These are phyloP conservation scores for Cryptosporidium baileyi DNA, from an alignment of 169 alveolate genomes.

Conservation along the genomic window DNA sequence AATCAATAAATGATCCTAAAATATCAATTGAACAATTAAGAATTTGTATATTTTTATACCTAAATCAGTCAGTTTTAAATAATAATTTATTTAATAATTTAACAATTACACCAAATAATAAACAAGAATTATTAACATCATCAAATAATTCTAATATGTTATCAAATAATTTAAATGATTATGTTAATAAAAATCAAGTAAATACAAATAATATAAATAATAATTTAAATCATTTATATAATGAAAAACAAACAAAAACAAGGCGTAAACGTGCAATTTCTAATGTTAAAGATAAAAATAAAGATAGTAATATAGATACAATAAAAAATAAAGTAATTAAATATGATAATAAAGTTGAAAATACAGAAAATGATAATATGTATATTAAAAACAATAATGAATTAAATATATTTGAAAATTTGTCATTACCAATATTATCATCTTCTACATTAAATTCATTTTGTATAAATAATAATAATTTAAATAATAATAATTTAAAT, in stretches of 20 bases:
- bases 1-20: background rate
- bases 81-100: background rate
- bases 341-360: background rate
- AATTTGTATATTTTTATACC: background rate
- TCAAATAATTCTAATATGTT: background rate
- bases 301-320: background rate
- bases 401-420: no score
- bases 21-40: slow-evolving; percentile 16
- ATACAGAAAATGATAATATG: background rate
- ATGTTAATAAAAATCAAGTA: background rate
- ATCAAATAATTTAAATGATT: no score
- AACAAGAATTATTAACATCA: background rate
- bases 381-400: background rate
- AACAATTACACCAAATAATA: slow-evolving; percentile 1
- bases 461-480: background rate
- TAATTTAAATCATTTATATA: background rate
- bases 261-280: background rate
- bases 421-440: no score
- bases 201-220: no score
- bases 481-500: background rate
- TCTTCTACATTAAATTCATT: no score
- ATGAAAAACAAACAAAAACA: background rate
- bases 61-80: slow-evolving; percentile 15
- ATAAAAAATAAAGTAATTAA: no score
- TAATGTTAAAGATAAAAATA: background rate